Evolutionary conservation across 2,329 filamentous ascomycete species (phyloP).

Genomic region (Nannizzia gypsea): DNA sequence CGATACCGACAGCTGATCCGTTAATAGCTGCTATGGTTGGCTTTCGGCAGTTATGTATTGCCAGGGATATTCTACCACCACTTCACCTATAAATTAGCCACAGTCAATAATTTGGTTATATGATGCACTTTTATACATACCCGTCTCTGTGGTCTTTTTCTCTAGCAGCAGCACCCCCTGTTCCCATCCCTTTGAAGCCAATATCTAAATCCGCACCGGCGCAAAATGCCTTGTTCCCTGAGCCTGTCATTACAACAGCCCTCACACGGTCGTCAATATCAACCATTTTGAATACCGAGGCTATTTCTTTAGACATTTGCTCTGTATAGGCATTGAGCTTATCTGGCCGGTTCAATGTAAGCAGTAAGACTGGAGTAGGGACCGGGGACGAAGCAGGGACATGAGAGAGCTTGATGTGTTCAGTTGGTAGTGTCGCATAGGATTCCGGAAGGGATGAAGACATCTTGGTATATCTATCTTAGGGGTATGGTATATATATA

Average conservation of each 20-base stretch:
- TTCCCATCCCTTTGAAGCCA: constrained; percentile 30
- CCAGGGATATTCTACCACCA: constrained; percentile 37
- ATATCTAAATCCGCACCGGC: constrained; percentile 46
- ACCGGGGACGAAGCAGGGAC: constrained; percentile 37
- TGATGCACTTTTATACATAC: constrained; percentile 21
- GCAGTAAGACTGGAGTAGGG: constrained; percentile 37
- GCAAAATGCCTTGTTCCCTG: constrained; percentile 40
- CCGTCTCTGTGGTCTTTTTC: constrained; percentile 43
- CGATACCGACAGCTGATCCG: constrained; percentile 46
- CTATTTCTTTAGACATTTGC: constrained; percentile 39
- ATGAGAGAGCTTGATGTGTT: constrained; percentile 28
- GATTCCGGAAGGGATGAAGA: constrained; percentile 20
- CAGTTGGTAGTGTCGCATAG: constrained; percentile 24
- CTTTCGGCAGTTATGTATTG: constrained; percentile 47
- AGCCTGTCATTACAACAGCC: constrained; percentile 43
- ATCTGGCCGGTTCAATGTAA: constrained; percentile 43
- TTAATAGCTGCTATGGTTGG: constrained; percentile 46
- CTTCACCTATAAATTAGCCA: background rate
- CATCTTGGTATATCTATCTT: background rate
- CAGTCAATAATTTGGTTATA: background rate
- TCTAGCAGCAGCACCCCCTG: constrained; percentile 28
- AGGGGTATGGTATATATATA: background rate
- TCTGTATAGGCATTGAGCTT: constrained; percentile 50
- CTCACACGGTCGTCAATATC: constrained; percentile 45
- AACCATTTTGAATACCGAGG: constrained; percentile 34